Evolutionary conservation across 441 rosid species (phyloP).

Genomic region (Aquilaria agallochum): DNA sequence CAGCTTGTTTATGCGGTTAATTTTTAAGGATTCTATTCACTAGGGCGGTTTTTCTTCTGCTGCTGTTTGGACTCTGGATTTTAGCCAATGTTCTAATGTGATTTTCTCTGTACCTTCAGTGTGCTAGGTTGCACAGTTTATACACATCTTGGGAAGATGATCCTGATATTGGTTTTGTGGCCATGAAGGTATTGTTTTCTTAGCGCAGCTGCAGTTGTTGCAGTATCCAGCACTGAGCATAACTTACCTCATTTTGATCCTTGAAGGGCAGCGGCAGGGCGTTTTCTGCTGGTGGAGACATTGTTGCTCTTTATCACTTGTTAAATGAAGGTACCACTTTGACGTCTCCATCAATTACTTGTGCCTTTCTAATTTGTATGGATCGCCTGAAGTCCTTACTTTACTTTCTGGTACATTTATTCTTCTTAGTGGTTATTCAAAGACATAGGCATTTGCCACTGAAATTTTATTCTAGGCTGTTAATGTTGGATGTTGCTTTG

Average conservation of each 20-base stretch:
- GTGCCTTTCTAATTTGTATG: constrained; percentile 2
- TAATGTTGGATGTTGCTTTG: too few relatives aligned
- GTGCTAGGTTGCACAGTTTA: constrained; percentile 53
- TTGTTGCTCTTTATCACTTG: constrained; percentile 62
- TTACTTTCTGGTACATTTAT: too few relatives aligned
- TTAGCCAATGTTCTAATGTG: neutral
- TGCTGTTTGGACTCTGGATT: neutral
- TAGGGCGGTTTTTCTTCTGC: neutral
- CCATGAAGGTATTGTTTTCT: constrained; percentile 51
- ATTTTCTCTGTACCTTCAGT: constrained; percentile 27
- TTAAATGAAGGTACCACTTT: constrained; percentile 52
- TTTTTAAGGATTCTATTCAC: neutral
- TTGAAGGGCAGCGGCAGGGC: constrained; percentile 95
- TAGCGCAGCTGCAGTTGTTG: neutral
- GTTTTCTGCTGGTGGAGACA: constrained; percentile 97
- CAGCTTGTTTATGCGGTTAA: neutral
- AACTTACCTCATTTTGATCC: constrained; percentile 15
- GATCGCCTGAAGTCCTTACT: too few relatives aligned
- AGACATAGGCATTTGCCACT: too few relatives aligned
- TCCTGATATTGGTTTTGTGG: constrained; percentile 72
- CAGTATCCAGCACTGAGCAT: neutral
- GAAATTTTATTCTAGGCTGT: too few relatives aligned
- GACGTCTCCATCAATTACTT: constrained; percentile 6
- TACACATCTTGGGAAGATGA: constrained; percentile 87
- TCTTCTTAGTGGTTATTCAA: too few relatives aligned